These are phyloP conservation scores for Podospora didyma DNA, from an alignment of 495 filamentous ascomycete species.

Conservation along the genomic window DNA sequence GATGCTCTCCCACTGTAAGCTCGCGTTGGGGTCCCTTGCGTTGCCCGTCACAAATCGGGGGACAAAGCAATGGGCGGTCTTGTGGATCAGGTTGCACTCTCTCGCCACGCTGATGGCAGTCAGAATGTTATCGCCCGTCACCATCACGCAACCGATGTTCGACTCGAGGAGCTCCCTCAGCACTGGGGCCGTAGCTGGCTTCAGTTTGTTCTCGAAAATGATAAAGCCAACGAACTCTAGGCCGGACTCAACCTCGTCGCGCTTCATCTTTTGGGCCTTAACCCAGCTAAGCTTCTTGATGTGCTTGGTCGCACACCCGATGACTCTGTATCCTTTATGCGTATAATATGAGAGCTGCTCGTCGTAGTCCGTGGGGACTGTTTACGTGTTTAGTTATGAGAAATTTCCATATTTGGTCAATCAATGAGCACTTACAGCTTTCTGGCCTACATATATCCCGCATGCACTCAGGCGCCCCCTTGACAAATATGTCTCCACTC, in stretches of 20 bases:
- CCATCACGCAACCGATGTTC: conserved; percentile 90
- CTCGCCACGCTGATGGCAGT: conserved; percentile 95
- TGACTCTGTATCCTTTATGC: conserved; percentile 94
- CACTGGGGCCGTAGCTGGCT: conserved; percentile 71
- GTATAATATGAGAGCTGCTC: conserved; percentile 86
- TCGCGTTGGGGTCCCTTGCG: conserved; percentile 61
- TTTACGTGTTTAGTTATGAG: conserved; percentile 10
- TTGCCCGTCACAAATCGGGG: conserved; percentile 82
- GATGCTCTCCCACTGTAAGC: conserved; percentile 84
- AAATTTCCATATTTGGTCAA: neutral
- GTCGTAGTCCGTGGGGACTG: conserved; percentile 88
- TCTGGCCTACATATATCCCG: conserved; percentile 81
- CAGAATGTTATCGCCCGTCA: conserved; percentile 96
- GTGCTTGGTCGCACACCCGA: conserved; percentile 89
- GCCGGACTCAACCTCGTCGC: conserved; percentile 73
- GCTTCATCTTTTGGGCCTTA: conserved; percentile 88
- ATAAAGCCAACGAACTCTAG: conserved; percentile 93
- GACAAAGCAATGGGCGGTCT: conserved; percentile 81
- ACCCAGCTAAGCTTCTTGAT: conserved; percentile 85
- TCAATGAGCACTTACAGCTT: conserved; percentile 55
- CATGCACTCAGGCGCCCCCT: conserved; percentile 96
- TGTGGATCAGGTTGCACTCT: conserved; percentile 82
- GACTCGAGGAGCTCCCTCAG: conserved; percentile 81
- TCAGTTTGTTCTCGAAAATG: conserved; percentile 98
- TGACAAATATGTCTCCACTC: conserved; percentile 83